Conservation (phyloP, 169 alveolate species). For the Cryptosporidium muris region DNA sequence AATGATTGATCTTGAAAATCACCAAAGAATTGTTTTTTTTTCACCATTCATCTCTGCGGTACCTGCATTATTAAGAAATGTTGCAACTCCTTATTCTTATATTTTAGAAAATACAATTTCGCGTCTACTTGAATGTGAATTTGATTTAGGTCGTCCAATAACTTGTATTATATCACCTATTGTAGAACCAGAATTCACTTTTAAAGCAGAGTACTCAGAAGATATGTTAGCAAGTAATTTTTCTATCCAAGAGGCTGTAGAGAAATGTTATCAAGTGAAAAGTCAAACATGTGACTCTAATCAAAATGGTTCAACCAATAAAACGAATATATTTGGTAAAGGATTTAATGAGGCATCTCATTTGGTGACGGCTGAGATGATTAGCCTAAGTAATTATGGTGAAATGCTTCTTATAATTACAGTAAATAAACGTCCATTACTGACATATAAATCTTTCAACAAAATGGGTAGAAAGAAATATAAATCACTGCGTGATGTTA, state of each 20-base stretch:
- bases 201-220: slow-evolving; percentile 1
- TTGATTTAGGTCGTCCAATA: slow-evolving; percentile 65
- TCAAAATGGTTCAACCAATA: background rate
- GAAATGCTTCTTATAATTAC: slow-evolving; percentile 41
- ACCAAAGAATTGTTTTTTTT: slow-evolving; percentile 15
- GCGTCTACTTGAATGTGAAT: slow-evolving; percentile 34
- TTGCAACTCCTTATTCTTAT: background rate
- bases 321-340: background rate
- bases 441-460: slow-evolving; percentile 7
- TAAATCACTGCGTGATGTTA: background rate
- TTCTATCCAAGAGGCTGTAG: background rate
- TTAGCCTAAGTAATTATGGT: slow-evolving; percentile 1
- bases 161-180: slow-evolving; percentile 36
- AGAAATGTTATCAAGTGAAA: background rate
- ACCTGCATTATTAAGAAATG: slow-evolving; percentile 38
- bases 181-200: slow-evolving; percentile 40
- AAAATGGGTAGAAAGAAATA: background rate
- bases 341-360: too few species aligned
- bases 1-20: slow-evolving; percentile 23
- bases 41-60: slow-evolving; percentile 59
- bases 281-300: background rate
- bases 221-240: slow-evolving; percentile 1
- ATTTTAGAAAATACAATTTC: slow-evolving; percentile 28
- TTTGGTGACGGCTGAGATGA: slow-evolving; percentile 27
- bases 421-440: slow-evolving; percentile 18